These are phyloP conservation scores for Bremia lactucae DNA, from an alignment of 352 stramenopile species.

Conservation along the genomic window DNA sequence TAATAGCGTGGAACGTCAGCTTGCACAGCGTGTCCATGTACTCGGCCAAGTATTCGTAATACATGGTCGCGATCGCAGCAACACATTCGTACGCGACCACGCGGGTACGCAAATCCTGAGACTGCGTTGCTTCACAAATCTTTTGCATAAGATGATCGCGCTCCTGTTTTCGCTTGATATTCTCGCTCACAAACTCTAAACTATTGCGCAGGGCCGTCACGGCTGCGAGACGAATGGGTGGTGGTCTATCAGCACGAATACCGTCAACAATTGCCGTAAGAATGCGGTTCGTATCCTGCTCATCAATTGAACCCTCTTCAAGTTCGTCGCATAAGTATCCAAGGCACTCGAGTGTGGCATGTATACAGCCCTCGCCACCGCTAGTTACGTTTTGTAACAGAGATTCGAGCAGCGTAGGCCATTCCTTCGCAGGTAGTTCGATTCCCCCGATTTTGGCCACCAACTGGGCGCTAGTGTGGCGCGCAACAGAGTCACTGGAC, in stretches of 20 bases:
- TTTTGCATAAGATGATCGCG: slow-evolving; percentile 94
- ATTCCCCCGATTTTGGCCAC: slow-evolving; percentile 91
- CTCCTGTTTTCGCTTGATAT: slow-evolving; percentile 94
- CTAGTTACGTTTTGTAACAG: slow-evolving; percentile 90
- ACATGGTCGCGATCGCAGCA: slow-evolving; percentile 89
- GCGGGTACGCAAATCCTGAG: slow-evolving; percentile 73
- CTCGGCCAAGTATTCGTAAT: slow-evolving; percentile 92
- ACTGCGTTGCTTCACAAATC: slow-evolving; percentile 93
- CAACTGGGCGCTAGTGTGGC: slow-evolving; percentile 85
- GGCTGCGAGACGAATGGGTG: slow-evolving; percentile 87
- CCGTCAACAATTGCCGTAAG: slow-evolving; percentile 95
- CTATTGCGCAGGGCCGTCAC: slow-evolving; percentile 90
- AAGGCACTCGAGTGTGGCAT: slow-evolving; percentile 80
- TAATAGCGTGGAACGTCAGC: slow-evolving; percentile 91
- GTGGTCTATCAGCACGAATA: slow-evolving; percentile 80
- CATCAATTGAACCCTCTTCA: slow-evolving; percentile 58
- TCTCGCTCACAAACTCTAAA: slow-evolving; percentile 91
- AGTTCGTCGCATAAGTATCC: slow-evolving; percentile 80
- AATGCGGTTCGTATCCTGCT: slow-evolving; percentile 91
- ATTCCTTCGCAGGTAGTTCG: slow-evolving; percentile 90
- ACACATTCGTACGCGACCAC: slow-evolving; percentile 94
- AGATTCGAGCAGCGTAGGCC: slow-evolving; percentile 86
- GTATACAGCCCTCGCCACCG: slow-evolving; percentile 82
- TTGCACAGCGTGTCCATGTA: slow-evolving; percentile 97
- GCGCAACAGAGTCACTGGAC: slow-evolving; percentile 50